Evolutionary conservation across 75 land plant genomes (phyloP), one percentile per base, ranked within the genome.

Genomic region (Cupressus sempervirens): DNA sequence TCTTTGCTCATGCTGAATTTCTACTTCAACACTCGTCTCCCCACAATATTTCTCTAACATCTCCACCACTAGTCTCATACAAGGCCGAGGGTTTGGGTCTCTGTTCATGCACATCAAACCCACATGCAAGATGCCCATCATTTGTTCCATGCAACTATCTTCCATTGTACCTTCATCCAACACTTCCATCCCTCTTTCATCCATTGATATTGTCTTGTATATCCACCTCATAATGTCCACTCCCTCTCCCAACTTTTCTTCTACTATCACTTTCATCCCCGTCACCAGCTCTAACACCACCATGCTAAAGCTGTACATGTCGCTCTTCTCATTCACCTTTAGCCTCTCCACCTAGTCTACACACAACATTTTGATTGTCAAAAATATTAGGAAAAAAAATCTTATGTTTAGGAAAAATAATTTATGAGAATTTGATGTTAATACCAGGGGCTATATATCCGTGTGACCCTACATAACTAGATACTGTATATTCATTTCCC

Each of bases 241-340:
- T 2, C 15, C 2, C 53, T 90, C 91, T 29, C 87, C 87, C 46
- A 72, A 88, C 68, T 83, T 87, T 0, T 73, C 11, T 23, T 76
- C 80, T 1, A 75, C 87, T n/a, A 84, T 83, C 6, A 87, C 87
- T 81, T 84, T 58, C 84, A 15, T 88, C 14, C 91, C 85, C 0
- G 75, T 84, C 26, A 90, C 54, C 46, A 90, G 81, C 91, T 90
- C 91, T 75, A 90, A 84, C 83, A 90, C 15, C 26, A 90, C 90
- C 20, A 90, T 90, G 3, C 91, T 90, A 72, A 90, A 90, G 85
- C 91, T 90, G 80, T 90, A 90, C 18, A 90, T 90, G 36, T 90
- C 91, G 38, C 91, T 90, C 54, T 87, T 88, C 41, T 46, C 48
- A 9, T 9, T 0, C 9, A 46, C 9, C 10, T 0, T 7, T 10